A percentile compares a stretch with the other conserved stretches of the same genome.
Conservation (phyloP, 441 rosid species). For the Raphanus hybrid region DNA sequence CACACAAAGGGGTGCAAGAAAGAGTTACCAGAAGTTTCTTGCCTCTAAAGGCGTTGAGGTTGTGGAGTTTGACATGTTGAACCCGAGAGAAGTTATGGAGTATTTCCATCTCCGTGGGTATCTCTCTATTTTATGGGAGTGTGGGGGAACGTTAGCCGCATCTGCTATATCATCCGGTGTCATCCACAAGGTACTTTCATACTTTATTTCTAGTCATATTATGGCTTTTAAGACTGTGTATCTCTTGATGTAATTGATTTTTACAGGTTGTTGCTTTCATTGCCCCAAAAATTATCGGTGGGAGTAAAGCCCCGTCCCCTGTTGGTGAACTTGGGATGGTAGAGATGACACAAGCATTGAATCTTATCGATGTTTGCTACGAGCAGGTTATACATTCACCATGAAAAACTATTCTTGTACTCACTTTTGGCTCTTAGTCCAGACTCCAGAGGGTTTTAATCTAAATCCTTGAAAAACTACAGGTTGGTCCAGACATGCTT, state of each 20-base stretch:
- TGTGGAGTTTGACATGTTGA: constrained; percentile 91
- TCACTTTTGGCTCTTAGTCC: not conserved
- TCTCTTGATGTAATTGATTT: constrained; percentile 8
- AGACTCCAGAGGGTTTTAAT: not conserved
- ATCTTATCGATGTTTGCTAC: constrained; percentile 71
- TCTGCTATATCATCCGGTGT: constrained; percentile 88
- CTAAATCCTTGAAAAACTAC: constrained; percentile 26
- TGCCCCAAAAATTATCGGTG: constrained; percentile 96
- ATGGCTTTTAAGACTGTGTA: constrained; percentile 2
- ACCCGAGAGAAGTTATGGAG: constrained; percentile 92
- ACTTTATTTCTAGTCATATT: constrained; percentile 11
- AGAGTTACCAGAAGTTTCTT: constrained; percentile 75
- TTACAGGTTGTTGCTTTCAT: constrained; percentile 86
- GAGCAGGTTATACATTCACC: constrained; percentile 62
- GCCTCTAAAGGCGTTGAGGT: constrained; percentile 93
- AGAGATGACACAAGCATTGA: constrained; percentile 94
- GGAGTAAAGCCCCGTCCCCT: constrained; percentile 84
- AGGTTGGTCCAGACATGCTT: constrained; percentile 98
- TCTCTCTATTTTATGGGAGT: constrained; percentile 92
- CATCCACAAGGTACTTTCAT: constrained; percentile 63
- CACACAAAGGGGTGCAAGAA: constrained; percentile 94
- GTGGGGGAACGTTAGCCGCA: constrained; percentile 91
- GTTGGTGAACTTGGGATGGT: constrained; percentile 99
- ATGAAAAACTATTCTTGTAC: not conserved
- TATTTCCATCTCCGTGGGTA: constrained; percentile 89